Base-by-base conservation (phyloP, 257 asterid species). In the Anisodus tanguticus region DNA sequence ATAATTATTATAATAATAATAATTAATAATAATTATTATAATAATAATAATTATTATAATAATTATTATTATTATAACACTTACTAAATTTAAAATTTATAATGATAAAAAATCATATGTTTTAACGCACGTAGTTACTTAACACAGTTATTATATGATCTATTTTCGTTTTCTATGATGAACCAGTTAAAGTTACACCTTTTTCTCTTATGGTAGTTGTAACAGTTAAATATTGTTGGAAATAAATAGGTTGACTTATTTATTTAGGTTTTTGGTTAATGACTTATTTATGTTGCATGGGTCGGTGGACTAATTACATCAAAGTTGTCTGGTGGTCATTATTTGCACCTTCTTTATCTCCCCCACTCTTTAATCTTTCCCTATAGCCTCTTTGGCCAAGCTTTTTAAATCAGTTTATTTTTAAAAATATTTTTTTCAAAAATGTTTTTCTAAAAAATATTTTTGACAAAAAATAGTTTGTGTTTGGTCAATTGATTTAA, bases 161-260 rank as follows among this genome's bases (percentile, higher is more conserved):
- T 35, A 54, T 54, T 55, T 55, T 55, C 1, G 0, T 12, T 55
- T 9, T 55, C 4, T 13, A 77, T 55, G 7, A 13, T 55, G 60
- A 55, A 15, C 12, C 60, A 15, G 16, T 17, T 49, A 8, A 80
- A 16, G 51, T 17, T 53, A 12, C 47, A 81, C 71, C 17, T 66
- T 60, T 76, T 82, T 59, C 37, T 72, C 41, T 39, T 8, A 17
- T 41, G 86, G 87, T 81, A 84, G 90, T 84, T 88, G 87, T 58
- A 60, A 80, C 74, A 76, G 85, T 81, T 85, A 63, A 41, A 26
- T 47, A 37, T 81, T 81, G 81, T 19, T 64, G 54, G 83, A 35
- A 31, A 66, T 85, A 80, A 71, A 62, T 74, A 58, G 58, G 17
- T 81, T 83, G 88, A 80, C 83, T 60, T 43, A 26, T 77, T 37